phyloP scores from a whole-genome alignment of 2,329 filamentous ascomycete species.

The Hypocrella siamensis region DNA sequence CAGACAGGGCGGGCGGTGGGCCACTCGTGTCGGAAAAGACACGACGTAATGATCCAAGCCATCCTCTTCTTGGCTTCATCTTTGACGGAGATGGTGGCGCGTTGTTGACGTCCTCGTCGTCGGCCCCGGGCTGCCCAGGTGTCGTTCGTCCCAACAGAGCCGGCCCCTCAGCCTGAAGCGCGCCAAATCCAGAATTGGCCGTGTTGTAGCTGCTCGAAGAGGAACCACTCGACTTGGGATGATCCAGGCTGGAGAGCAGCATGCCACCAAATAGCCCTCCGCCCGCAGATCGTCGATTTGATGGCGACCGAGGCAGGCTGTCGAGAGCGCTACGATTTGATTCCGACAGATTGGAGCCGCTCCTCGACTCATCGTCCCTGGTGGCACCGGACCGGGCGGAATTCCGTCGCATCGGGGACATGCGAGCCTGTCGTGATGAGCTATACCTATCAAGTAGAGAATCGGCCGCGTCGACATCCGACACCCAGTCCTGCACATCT shows the following conservation, averaged over 20 bases:
- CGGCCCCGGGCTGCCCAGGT: slow-evolving; percentile 5
- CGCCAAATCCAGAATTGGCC: slow-evolving; percentile 34
- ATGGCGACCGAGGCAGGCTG: slow-evolving; percentile 19
- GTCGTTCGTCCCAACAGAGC: slow-evolving; percentile 18
- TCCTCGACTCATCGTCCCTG: slow-evolving; percentile 33
- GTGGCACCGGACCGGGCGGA: slow-evolving; percentile 19
- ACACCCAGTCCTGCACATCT: slow-evolving; percentile 43
- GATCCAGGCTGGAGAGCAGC: slow-evolving; percentile 11
- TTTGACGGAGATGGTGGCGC: slow-evolving; percentile 41
- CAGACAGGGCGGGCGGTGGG: neutral
- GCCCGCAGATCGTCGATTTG: slow-evolving; percentile 16
- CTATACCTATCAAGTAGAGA: slow-evolving; percentile 31
- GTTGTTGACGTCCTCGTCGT: slow-evolving; percentile 20
- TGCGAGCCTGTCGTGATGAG: slow-evolving; percentile 15
- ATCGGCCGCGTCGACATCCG: slow-evolving; percentile 38
- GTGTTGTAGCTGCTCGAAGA: slow-evolving; percentile 34
- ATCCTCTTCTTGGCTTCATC: slow-evolving; percentile 39
- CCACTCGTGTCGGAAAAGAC: slow-evolving; percentile 36
- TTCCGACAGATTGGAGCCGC: slow-evolving; percentile 41
- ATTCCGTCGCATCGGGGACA: slow-evolving; percentile 22
- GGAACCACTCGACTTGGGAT: slow-evolving; percentile 21
- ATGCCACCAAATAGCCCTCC: slow-evolving; percentile 12
- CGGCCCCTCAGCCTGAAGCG: slow-evolving; percentile 37
- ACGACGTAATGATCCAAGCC: slow-evolving; percentile 53
- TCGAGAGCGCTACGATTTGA: slow-evolving; percentile 30